Base-by-base conservation (phyloP, 441 rosid species). In the Kokia cookei region DNA sequence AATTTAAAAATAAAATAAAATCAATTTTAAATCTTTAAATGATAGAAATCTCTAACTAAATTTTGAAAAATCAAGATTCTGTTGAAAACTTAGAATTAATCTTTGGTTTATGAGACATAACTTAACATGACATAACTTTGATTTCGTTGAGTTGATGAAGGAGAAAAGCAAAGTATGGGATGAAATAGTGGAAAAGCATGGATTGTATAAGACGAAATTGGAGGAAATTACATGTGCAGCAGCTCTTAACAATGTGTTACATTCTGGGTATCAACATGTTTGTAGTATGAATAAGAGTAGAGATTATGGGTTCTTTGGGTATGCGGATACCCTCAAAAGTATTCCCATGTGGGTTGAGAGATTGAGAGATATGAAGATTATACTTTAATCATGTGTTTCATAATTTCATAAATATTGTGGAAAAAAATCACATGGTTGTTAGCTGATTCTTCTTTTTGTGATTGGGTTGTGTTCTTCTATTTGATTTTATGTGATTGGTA, bases 111-210 rank as follows among this genome's bases (percentile, higher is more conserved):
- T n/a, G n/a, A n/a, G n/a, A n/a, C n/a, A n/a, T n/a, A n/a, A n/a
- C n/a, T n/a, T n/a, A n/a, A n/a, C n/a, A n/a, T n/a, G n/a, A n/a
- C n/a, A n/a, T n/a, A n/a, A 77, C 69, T 77, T 82, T 29, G 78
- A 82, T 60, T 54, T 72, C 0, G 75, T 65, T 10, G 79, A 6
- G 17, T 1, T 14, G 63, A 77, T 82, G 84, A 8, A 72, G 35
- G 79, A 42, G 14, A 76, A 76, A 26, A 81, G 75, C 29, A 24
- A 70, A n/a, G 73, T 81, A 0, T 64, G 86, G 86, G 84, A 80
- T 24, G 80, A 84, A 5, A 72, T 84, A 8, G 88, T 76, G 74
- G 80, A 80, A 13, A 66, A 72, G 13, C 35, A 73, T 72, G 87
- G 85, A 15, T 53, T 85, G 0, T 43, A 6, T 4, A 69, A 75